These are phyloP conservation scores for Rutstroemia sp. DNA, from an alignment of 2,329 filamentous ascomycete species.

Conservation along the genomic window DNA sequence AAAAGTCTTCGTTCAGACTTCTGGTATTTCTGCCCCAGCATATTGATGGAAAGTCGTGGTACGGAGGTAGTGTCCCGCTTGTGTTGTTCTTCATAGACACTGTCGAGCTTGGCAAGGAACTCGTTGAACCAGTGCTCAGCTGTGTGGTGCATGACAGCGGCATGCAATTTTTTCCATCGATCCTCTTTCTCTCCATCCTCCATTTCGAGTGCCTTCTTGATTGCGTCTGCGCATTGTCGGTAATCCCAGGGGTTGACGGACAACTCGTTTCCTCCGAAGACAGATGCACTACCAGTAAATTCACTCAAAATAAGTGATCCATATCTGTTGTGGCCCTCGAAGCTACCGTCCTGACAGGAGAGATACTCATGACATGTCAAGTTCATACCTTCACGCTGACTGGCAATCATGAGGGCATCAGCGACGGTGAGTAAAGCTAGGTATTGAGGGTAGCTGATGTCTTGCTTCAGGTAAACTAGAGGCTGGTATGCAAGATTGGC, in stretches of 20 bases:
- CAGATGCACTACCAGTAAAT: conserved; percentile 84
- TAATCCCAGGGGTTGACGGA: conserved; percentile 96
- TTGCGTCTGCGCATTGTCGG: conserved; percentile 76
- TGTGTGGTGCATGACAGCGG: conserved; percentile 71
- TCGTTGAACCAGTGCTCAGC: conserved; percentile 80
- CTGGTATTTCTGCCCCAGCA: conserved; percentile 59
- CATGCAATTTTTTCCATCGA: conserved; percentile 68
- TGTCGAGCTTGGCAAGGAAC: conserved; percentile 62
- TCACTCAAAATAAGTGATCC: conserved; percentile 89
- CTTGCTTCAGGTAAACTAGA: conserved; percentile 88
- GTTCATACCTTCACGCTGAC: conserved; percentile 95
- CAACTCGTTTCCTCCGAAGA: conserved; percentile 75
- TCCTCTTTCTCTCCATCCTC: conserved; percentile 60
- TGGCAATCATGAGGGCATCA: conserved; percentile 89
- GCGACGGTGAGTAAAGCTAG: conserved; percentile 85
- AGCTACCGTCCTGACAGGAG: conserved; percentile 80
- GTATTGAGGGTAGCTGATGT: conserved; percentile 88
- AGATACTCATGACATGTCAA: conserved; percentile 91
- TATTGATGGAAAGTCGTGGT: conserved; percentile 68
- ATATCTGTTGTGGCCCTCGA: conserved; percentile 64
- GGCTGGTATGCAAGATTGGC: conserved; percentile 89
- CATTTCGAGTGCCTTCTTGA: conserved; percentile 80
- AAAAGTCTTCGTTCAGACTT: conserved; percentile 65
- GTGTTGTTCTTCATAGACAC: conserved; percentile 77
- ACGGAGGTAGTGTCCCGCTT: conserved; percentile 79